Evolutionary conservation across 148 eudicot species (phyloP), one percentile per base, ranked within the genome.

Genomic region (Rhododendron kiyosumense): DNA sequence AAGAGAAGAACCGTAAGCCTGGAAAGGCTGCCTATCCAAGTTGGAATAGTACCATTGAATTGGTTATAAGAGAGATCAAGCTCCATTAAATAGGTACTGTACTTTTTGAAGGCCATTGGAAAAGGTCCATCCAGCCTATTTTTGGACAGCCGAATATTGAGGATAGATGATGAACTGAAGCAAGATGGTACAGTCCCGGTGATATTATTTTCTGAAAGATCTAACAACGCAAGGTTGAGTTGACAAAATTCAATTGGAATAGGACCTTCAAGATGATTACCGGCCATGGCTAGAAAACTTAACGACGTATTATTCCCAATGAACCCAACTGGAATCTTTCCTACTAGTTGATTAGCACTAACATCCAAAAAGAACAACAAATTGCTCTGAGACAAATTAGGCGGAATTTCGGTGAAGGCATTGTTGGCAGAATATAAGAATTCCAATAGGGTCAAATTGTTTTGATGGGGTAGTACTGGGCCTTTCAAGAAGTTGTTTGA

Each of bases 91-190:
- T 3, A 1, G 43, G 36, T 34, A 34, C 36, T 34, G 36, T 34
- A 34, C 1, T 34, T 1, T 34, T 2, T 2, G 5, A 81, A 81
- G 20, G 67, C 83, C 4, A 2, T 2, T 14, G 43, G 12, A 57
- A 51, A 51, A 49, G 83, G 83, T 30, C 83, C 83, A 28, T 32
- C 0, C 52, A 81, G 28, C 43, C n/a, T 28, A 51, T 81, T 52
- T 81, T 52, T 32, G 22, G 43, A 51, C 24, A 80, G 0, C 36
- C 1, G 41, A 4, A 80, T 20, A 26, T 3, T 4, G 0, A 0
- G 2, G 0, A 26, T 2, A 0, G 0, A 0, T 12, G 59, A 0
- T 12, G n/a, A 9, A 10, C 2, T 80, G 4, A 28, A 15, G 26
- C 83, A 81, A 81, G 41, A 81, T n/a, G 83, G 83, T 30, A 81